phyloP scores from a whole-genome alignment of 306 rosid genomes.

The Canavalia gladiata region DNA sequence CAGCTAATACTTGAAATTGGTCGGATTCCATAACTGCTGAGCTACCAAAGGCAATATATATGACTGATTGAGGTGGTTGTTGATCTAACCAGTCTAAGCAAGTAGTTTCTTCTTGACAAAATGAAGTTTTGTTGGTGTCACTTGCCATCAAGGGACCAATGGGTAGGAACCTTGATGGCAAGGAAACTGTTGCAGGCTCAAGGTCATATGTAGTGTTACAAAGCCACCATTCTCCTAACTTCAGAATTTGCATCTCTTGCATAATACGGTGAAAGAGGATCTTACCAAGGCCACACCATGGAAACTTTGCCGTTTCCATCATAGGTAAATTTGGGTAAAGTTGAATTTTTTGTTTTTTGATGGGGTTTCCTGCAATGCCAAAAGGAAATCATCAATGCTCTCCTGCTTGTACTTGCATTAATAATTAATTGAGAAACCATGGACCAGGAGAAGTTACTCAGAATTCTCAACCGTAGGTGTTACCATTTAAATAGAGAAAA shows the following conservation, averaged over 20 bases:
- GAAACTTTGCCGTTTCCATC: conserved; percentile 8
- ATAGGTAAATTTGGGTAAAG: conserved; percentile 26
- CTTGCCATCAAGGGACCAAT: conserved; percentile 45
- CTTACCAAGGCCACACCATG: conserved; percentile 17
- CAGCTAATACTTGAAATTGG: conserved; percentile 43
- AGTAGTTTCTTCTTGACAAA: conserved; percentile 28
- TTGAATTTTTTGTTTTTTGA: conserved; percentile 30
- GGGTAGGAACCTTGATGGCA: conserved; percentile 31
- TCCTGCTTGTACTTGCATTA: neutral
- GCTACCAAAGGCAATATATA: conserved; percentile 45
- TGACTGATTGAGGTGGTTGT: conserved; percentile 27
- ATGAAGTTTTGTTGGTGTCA: conserved; percentile 4
- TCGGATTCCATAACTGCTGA: neutral
- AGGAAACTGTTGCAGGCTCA: conserved; percentile 33
- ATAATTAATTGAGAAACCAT: neutral
- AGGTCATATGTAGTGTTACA: conserved; percentile 41
- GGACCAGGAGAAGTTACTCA: neutral
- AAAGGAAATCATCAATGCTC: neutral
- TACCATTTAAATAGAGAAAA: neutral
- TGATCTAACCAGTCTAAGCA: conserved; percentile 43
- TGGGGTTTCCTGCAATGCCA: conserved; percentile 32
- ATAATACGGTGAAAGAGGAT: neutral
- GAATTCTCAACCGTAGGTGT: neutral
- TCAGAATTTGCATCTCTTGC: conserved; percentile 1
- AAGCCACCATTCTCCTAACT: conserved; percentile 49